These are phyloP conservation scores for Dianthus caryophyllus DNA, from an alignment of 148 eudicot species.

Conservation along the genomic window DNA sequence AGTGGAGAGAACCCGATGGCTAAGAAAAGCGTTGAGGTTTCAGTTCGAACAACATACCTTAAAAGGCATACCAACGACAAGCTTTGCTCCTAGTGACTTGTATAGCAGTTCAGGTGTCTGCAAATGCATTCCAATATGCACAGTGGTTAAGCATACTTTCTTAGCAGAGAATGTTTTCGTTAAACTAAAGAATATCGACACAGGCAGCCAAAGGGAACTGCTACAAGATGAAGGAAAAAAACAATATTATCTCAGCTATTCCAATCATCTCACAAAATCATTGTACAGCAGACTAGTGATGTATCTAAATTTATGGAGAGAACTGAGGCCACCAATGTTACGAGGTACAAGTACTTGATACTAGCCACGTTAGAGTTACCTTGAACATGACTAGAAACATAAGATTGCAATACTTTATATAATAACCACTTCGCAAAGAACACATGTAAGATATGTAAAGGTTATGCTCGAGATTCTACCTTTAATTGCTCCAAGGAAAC, in stretches of 20 bases:
- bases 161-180: neutral
- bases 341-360: neutral
- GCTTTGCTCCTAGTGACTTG: slow-evolving; percentile 86
- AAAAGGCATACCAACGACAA: slow-evolving; percentile 90
- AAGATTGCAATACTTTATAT: neutral
- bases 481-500: slow-evolving; percentile 76
- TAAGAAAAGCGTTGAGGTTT: neutral
- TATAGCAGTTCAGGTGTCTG: slow-evolving; percentile 89
- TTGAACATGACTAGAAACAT: neutral
- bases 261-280: neutral
- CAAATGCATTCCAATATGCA: slow-evolving; percentile 2
- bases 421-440: neutral
- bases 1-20: neutral
- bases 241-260: neutral
- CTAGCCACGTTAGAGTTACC: neutral
- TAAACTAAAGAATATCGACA: slow-evolving; percentile 2
- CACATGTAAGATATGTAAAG: neutral
- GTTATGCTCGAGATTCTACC: slow-evolving; percentile 34
- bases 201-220: neutral
- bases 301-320: neutral
- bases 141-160: neutral
- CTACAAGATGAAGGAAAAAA: neutral
- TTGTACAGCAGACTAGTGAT: neutral
- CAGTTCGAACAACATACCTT: slow-evolving; percentile 43
- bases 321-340: neutral